A percentile compares a stretch with the other conserved stretches of the same genome.
These are phyloP conservation scores for Tuctoria greenei DNA, from an alignment of 176 grass and related monocot genomes.

Conservation along the genomic window DNA sequence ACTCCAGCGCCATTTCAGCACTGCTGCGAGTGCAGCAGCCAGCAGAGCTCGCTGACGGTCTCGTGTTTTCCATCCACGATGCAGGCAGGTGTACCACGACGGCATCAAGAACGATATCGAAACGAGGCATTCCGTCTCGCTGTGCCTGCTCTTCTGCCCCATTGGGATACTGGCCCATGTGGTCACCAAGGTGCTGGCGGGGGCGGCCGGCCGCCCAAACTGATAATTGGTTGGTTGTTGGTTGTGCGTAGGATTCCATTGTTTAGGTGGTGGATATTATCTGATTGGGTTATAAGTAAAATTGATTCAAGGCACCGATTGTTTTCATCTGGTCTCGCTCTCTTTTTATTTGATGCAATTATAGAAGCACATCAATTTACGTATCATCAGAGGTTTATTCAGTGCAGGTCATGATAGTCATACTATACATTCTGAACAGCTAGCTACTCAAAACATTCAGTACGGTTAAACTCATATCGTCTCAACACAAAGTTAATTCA, in stretches of 20 bases:
- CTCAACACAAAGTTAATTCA: not conserved
- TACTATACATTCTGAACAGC: not conserved
- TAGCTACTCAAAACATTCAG: not conserved
- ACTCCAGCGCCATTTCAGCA: not conserved
- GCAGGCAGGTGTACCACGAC: conserved; percentile 93
- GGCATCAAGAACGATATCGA: conserved; percentile 87
- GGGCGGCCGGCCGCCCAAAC: conserved; percentile 43
- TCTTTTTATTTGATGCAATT: not conserved
- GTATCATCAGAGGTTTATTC: not conserved
- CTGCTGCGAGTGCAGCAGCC: not conserved
- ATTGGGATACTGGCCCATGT: conserved; percentile 69
- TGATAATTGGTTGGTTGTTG: conserved; percentile 31
- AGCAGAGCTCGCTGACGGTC: not conserved
- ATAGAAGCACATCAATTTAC: not conserved
- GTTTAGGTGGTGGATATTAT: conserved; percentile 29
- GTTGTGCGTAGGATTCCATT: conserved; percentile 24
- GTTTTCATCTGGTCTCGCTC: not conserved
- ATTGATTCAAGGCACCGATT: conserved; percentile 16
- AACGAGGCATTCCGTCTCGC: conserved; percentile 77
- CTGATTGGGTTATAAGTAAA: conserved; percentile 41
- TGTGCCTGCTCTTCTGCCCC: conserved; percentile 94
- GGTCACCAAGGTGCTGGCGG: conserved; percentile 57
- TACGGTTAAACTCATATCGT: not conserved
- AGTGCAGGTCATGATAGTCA: not conserved
- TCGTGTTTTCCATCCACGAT: conserved; percentile 9